phyloP scores from a whole-genome alignment of 176 grass and related monocot species.

The Triticum timopheevii region DNA sequence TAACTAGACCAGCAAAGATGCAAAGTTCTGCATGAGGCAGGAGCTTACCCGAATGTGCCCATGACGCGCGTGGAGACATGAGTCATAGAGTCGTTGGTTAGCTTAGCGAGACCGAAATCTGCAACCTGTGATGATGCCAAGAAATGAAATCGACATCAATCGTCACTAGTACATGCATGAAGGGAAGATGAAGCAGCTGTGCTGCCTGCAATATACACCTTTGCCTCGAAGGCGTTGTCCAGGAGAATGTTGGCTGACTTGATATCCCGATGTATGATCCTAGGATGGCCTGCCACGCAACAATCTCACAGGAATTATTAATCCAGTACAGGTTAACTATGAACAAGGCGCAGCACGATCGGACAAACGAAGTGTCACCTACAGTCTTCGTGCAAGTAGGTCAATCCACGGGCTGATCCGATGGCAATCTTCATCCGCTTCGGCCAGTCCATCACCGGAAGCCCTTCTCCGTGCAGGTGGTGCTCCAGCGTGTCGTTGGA shows the following conservation, averaged over 20 bases:
- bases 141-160: neutral
- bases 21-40: too few relatives aligned
- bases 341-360: neutral
- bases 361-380: conserved; percentile 11
- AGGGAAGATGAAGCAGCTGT: neutral
- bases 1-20: neutral
- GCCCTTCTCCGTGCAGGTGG: conserved; percentile 64
- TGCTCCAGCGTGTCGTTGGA: conserved; percentile 65
- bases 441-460: conserved; percentile 68
- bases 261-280: conserved; percentile 96
- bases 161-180: neutral
- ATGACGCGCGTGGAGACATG: conserved; percentile 79
- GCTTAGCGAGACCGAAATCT: conserved; percentile 82
- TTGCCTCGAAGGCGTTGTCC: conserved; percentile 79
- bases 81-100: conserved; percentile 53
- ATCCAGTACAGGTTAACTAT: too few relatives aligned
- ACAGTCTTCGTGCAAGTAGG: conserved; percentile 97
- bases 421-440: conserved; percentile 83
- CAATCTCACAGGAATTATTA: too few relatives aligned
- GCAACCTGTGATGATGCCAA: conserved; percentile 50
- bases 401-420: conserved; percentile 75
- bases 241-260: conserved; percentile 93
- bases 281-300: conserved; percentile 61
- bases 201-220: conserved; percentile 31
- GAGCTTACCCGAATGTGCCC: conserved; percentile 70